Evolutionary conservation across 345 rosid species (phyloP), one percentile per base, ranked within the genome.

Genomic region (Euphorbia pulcherrima): DNA sequence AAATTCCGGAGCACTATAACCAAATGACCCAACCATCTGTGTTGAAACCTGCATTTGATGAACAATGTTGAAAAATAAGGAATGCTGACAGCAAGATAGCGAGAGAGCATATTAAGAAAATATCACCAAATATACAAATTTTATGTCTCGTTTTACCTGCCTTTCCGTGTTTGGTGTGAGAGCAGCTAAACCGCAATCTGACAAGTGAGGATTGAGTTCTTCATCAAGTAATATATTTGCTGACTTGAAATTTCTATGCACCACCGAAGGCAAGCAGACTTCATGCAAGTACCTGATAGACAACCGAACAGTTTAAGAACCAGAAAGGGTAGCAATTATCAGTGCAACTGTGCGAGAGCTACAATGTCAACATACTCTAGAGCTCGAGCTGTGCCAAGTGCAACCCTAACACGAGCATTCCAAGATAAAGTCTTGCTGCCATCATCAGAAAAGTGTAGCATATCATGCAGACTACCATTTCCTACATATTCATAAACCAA

Each of bases 401-500:
- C 98, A n/a, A 92, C 94, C 73, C 97, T 81, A 72, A 92, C 99
- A 61, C 99, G 97, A 10, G 89, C 96, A 78, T 95, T 95, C 99
- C 99, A 95, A 59, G 87, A 82, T 50, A 95, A 76, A 1, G 65
- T 70, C 75, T 83, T 83, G 81, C 94, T 72, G 61, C 86, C 76
- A 58, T 92, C 97, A 64, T 92, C 98, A 54, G 79, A 74, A 79
- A 85, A 84, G 71, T 95, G 98, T 60, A 95, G 82, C 79, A 83
- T 85, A 64, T 95, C 99, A 57, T 95, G 97, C 67, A 92, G 79
- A 76, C 78, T 90, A n/a, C 96, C 90, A 17, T 84, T 90, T 62
- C 77, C 90, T 0, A 92, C 77, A 69, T 80, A 82, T 64, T 95
- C 98, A 63, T 88, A 85, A n/a, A 95, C 92, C 73, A 95, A 69